These are phyloP conservation scores for Sporothrix brasiliensis DNA, from an alignment of 2,329 filamentous ascomycete genomes.

Conservation along the genomic window DNA sequence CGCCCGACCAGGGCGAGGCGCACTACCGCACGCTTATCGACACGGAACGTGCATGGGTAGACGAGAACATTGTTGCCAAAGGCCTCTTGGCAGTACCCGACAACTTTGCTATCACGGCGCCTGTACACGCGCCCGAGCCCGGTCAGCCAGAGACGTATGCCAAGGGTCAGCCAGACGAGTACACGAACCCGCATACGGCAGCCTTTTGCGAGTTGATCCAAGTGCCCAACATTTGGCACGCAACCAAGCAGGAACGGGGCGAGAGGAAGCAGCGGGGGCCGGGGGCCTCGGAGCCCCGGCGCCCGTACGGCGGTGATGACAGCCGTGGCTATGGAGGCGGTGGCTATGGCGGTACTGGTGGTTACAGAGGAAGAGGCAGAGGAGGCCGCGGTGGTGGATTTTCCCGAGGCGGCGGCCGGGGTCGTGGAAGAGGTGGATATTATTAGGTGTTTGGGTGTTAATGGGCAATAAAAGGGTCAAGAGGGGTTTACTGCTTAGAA, in stretches of 20 bases:
- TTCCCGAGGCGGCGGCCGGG: conserved; percentile 41
- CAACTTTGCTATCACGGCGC: conserved; percentile 77
- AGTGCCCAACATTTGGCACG: conserved; percentile 75
- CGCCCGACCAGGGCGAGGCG: conserved; percentile 67
- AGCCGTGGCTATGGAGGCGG: conserved; percentile 43
- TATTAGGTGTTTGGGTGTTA: neutral
- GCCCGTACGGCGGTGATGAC: conserved; percentile 40
- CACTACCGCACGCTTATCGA: conserved; percentile 70
- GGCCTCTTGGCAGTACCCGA: conserved; percentile 70
- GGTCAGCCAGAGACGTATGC: conserved; percentile 51
- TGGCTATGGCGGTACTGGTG: conserved; percentile 44
- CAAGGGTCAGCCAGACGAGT: conserved; percentile 71
- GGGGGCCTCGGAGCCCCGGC: conserved; percentile 44
- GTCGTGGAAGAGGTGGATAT: conserved; percentile 36
- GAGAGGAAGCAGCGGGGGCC: conserved; percentile 63
- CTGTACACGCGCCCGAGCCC: conserved; percentile 60
- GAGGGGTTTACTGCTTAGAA: neutral
- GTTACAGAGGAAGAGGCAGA: conserved; percentile 44
- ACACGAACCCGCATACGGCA: conserved; percentile 84
- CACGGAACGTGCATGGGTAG: conserved; percentile 74
- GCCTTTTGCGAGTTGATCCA: conserved; percentile 77
- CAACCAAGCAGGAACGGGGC: conserved; percentile 69
- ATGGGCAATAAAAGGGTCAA: neutral
- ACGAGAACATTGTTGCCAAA: conserved; percentile 68
- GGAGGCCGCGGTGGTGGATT: conserved; percentile 41